Evolutionary conservation across 768 basidiomycete species (phyloP).

Genomic region (Russula vinacea): DNA sequence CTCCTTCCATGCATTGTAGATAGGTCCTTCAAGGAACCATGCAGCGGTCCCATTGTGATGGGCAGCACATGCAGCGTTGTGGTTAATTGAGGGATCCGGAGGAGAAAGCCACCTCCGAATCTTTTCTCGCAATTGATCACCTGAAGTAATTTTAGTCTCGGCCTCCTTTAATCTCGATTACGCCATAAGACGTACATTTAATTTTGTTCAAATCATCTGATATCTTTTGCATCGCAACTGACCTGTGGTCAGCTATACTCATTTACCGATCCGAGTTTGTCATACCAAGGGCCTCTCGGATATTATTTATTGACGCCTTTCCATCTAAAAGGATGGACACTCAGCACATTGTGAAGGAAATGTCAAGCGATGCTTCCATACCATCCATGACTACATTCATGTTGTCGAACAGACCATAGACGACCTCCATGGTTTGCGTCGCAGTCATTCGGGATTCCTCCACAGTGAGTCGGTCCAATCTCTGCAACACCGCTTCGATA

Average conservation of each 20-base stretch:
- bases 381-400: conserved; percentile 4
- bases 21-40: conserved; percentile 2
- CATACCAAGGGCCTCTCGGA: background rate
- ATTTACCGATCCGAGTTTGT: background rate
- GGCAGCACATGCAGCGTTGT: background rate
- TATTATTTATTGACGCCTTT: background rate
- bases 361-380: background rate
- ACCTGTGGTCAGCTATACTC: background rate
- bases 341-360: background rate
- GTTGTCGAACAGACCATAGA: conserved; percentile 5
- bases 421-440: background rate
- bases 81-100: background rate
- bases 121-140: background rate
- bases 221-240: background rate
- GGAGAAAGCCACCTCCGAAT: background rate
- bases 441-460: background rate
- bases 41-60: background rate
- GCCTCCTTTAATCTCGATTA: background rate
- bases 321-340: background rate
- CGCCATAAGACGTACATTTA: background rate
- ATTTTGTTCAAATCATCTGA: background rate
- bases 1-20: background rate
- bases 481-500: conserved; percentile 1
- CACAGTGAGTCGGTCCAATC: conserved; percentile 1
- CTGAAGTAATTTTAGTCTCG: background rate